phyloP scores from a whole-genome alignment of 108 stramenopile genomes.

The Fragilariopsis cylindrus region DNA sequence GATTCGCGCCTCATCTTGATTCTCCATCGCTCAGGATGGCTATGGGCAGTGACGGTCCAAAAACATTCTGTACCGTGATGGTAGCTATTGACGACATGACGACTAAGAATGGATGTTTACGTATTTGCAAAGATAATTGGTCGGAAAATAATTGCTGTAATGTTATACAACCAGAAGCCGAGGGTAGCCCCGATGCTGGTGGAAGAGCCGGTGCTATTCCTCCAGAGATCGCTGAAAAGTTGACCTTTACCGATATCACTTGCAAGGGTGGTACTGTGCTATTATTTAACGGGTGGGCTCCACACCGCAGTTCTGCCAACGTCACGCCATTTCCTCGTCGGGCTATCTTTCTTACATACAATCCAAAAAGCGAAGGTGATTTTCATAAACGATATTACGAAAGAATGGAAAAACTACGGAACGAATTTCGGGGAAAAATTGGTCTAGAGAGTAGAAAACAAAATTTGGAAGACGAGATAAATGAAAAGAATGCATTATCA shows the following conservation, averaged over 20 bases:
- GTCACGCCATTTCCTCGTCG: conserved; percentile 52
- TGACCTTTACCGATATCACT: conserved; percentile 47
- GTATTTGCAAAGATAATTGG: conserved; percentile 55
- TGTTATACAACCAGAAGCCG: conserved; percentile 37
- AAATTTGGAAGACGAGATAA: conserved; percentile 25
- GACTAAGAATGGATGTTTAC: conserved; percentile 57
- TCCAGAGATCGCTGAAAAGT: conserved; percentile 27
- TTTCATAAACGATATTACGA: conserved; percentile 56
- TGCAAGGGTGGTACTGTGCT: conserved; percentile 52
- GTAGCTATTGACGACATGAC: conserved; percentile 73
- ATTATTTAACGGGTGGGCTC: conserved; percentile 60
- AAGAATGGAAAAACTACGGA: conserved; percentile 45
- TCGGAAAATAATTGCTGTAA: conserved; percentile 34
- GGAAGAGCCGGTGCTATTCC: conserved; percentile 66
- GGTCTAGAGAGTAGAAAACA: conserved; percentile 30
- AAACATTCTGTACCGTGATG: conserved; percentile 68
- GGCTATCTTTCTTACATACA: conserved; percentile 75
- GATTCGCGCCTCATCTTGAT: conserved; percentile 78
- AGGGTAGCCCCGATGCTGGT: conserved; percentile 62
- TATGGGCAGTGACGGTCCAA: conserved; percentile 42
- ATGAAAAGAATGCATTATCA: conserved; percentile 40
- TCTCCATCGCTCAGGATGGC: conserved; percentile 58
- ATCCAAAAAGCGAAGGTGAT: conserved; percentile 52
- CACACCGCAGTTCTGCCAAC: conserved; percentile 58
- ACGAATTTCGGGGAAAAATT: conserved; percentile 34